Conservation (phyloP, 805 yeast genomes). For the Maudiozyma turicensis region DNA sequence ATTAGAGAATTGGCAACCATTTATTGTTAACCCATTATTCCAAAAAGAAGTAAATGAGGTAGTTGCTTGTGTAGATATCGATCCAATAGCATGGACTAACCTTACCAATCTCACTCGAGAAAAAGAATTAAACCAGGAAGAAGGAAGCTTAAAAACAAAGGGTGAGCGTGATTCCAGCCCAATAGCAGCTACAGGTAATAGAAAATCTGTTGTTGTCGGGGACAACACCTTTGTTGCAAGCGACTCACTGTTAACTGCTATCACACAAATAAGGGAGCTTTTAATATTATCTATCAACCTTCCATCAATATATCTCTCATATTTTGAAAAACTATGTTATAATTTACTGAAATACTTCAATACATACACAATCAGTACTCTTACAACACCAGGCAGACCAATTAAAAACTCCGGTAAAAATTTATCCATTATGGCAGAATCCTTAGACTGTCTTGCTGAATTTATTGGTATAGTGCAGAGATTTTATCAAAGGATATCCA, state of each 20-base stretch:
- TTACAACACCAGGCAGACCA: constrained; percentile 14
- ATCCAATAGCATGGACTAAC: constrained; percentile 41
- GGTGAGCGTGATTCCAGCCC: background rate
- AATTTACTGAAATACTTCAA: constrained; percentile 45
- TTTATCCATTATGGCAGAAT: constrained; percentile 34
- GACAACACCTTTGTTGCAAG: constrained; percentile 52
- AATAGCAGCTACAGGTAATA: constrained; percentile 20
- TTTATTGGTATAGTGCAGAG: constrained; percentile 24
- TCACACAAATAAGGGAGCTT: constrained; percentile 40
- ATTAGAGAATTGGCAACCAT: constrained; percentile 73
- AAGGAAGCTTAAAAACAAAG: background rate
- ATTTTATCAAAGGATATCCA: constrained; percentile 21
- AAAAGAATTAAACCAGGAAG: constrained; percentile 5
- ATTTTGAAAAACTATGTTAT: constrained; percentile 35
- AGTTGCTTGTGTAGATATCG: constrained; percentile 37
- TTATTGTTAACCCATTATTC: constrained; percentile 38
- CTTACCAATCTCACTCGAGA: constrained; percentile 20
- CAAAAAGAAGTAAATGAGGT: constrained; percentile 46
- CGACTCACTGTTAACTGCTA: constrained; percentile 34
- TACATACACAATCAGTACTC: constrained; percentile 21
- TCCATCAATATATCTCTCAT: constrained; percentile 31
- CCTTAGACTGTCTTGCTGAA: constrained; percentile 34
- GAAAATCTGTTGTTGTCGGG: constrained; percentile 38
- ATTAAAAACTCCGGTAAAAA: constrained; percentile 26
- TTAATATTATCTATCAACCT: constrained; percentile 48